These are phyloP conservation scores for Xylaria sp. DNA, from an alignment of 2,329 filamentous ascomycete genomes.

Conservation along the genomic window DNA sequence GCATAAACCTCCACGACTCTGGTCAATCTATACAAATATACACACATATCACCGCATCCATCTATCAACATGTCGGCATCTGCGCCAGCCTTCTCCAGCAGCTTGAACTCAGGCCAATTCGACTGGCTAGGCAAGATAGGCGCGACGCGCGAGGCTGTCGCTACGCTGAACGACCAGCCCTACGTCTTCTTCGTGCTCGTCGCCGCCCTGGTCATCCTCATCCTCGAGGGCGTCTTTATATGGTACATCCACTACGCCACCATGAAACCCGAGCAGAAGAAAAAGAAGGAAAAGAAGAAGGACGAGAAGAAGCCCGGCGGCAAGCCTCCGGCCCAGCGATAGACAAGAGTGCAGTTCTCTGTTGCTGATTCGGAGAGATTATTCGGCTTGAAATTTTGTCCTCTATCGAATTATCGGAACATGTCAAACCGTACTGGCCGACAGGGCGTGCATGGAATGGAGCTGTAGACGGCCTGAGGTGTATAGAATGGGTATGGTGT, in stretches of 20 bases:
- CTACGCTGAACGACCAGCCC: conserved; percentile 69
- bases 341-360: not conserved
- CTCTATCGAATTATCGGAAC: not conserved
- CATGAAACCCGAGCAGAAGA: conserved; percentile 69
- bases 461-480: not conserved
- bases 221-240: conserved; percentile 58
- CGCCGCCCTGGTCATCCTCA: conserved; percentile 62
- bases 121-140: conserved; percentile 67
- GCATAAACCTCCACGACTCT: not conserved
- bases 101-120: conserved; percentile 63
- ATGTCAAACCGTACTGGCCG: not conserved
- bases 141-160: conserved; percentile 67
- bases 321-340: conserved; percentile 46
- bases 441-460: not conserved
- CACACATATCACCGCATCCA: not conserved
- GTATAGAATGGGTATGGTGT: not conserved
- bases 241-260: conserved; percentile 71
- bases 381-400: not conserved
- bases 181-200: conserved; percentile 67
- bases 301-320: conserved; percentile 53
- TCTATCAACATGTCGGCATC: conserved; percentile 31
- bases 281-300: conserved; percentile 58
- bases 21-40: not conserved
- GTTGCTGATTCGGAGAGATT: not conserved
- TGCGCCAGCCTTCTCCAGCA: conserved; percentile 33